Evolutionary conservation across 2,329 filamentous ascomycete genomes (phyloP).

Genomic region (Sclerotinia spermophila): DNA sequence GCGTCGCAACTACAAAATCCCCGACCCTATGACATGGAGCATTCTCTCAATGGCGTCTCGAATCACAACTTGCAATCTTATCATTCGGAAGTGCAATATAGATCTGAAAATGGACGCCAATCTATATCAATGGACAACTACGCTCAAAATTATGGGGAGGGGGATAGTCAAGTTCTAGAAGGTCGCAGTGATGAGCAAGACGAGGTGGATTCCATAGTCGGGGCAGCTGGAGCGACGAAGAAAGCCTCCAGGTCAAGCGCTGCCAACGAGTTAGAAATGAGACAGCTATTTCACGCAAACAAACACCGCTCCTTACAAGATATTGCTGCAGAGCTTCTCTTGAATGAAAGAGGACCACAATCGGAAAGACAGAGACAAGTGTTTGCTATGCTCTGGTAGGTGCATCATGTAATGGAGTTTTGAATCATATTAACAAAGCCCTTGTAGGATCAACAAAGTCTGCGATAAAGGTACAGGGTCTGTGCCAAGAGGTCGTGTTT

Average conservation of each 20-base stretch:
- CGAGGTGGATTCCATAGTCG: slow-evolving; percentile 51
- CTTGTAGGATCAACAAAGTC: slow-evolving; percentile 64
- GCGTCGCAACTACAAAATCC: slow-evolving; percentile 53
- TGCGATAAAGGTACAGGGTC: slow-evolving; percentile 76
- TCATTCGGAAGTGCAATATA: slow-evolving; percentile 42
- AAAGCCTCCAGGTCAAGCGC: slow-evolving; percentile 64
- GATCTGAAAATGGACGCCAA: slow-evolving; percentile 42
- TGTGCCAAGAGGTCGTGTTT: slow-evolving; percentile 87
- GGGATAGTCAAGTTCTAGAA: slow-evolving; percentile 57
- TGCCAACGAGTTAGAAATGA: slow-evolving; percentile 78
- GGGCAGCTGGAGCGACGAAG: slow-evolving; percentile 48
- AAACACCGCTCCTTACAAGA: slow-evolving; percentile 64
- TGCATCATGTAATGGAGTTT: slow-evolving; percentile 19
- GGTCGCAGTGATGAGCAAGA: slow-evolving; percentile 52
- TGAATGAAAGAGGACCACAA: slow-evolving; percentile 74
- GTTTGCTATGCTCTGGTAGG: slow-evolving; percentile 85
- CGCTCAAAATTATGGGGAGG: slow-evolving; percentile 53
- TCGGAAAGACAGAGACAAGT: slow-evolving; percentile 81
- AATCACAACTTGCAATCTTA: slow-evolving; percentile 43
- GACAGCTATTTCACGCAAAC: slow-evolving; percentile 69
- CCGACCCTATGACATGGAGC: slow-evolving; percentile 48
- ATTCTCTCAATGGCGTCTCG: slow-evolving; percentile 48
- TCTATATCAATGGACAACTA: slow-evolving; percentile 54
- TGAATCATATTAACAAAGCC: slow-evolving; percentile 19
- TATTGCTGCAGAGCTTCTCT: slow-evolving; percentile 71